Conservation (phyloP, 306 rosid species). For the Mimosa bimucronata region DNA sequence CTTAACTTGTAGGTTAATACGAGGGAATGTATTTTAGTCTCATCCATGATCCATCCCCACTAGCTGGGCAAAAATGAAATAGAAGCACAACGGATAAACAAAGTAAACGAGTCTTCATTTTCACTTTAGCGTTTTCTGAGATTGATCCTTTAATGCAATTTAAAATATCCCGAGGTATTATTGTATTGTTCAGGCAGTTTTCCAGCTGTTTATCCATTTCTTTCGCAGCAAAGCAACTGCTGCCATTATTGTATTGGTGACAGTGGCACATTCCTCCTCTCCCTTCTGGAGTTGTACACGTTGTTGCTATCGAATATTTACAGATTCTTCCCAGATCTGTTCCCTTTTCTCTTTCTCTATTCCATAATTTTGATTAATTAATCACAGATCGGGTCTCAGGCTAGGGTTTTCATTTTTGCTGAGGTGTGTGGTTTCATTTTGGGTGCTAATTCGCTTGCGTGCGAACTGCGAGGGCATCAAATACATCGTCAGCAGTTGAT, state of each 20-base stretch:
- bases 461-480: not conserved
- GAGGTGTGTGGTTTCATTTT: not conserved
- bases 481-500: not conserved
- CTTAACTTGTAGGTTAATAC: no score
- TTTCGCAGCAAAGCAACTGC: conserved; percentile 33
- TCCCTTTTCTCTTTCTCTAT: not conserved
- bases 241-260: conserved; percentile 40
- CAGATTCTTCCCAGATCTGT: conserved; percentile 37
- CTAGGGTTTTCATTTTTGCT: conserved; percentile 41
- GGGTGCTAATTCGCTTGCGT: not conserved
- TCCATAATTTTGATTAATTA: not conserved
- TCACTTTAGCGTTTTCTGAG: not conserved
- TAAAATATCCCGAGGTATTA: not conserved
- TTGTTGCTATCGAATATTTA: conserved; percentile 10
- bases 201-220: not conserved
- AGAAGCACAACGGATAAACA: not conserved
- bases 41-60: no score
- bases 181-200: no score
- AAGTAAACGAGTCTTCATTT: not conserved
- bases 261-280: not conserved
- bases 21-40: no score
- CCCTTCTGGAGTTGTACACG: not conserved
- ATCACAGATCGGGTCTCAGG: conserved; percentile 27
- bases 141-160: not conserved
- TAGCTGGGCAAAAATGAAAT: not conserved